Conservation (phyloP, 768 basidiomycete species). For the Amanita fuliginea region DNA sequence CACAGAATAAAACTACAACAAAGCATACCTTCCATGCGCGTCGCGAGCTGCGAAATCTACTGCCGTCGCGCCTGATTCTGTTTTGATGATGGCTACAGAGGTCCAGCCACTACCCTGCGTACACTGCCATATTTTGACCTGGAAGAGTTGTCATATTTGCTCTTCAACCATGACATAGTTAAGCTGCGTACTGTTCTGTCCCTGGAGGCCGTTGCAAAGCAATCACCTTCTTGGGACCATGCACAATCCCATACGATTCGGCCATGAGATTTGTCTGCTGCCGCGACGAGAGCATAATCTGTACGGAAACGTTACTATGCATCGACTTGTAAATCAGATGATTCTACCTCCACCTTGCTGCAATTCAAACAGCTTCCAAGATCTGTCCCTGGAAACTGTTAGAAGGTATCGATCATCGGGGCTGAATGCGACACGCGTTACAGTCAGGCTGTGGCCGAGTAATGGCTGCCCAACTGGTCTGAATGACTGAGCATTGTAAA, state of each 20-base stretch:
- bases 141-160: not conserved
- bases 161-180: not conserved
- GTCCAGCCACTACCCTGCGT: constrained; percentile 39
- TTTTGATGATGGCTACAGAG: constrained; percentile 48
- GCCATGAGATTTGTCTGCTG: constrained; percentile 69
- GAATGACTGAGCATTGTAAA: constrained; percentile 68
- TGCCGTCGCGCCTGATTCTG: constrained; percentile 73
- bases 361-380: constrained; percentile 74
- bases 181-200: constrained; percentile 74
- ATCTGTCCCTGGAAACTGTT: constrained; percentile 84
- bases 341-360: constrained; percentile 30
- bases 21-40: constrained; percentile 25
- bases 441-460: constrained; percentile 77
- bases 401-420: constrained; percentile 70
- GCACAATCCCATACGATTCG: constrained; percentile 95
- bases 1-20: not conserved
- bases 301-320: not conserved
- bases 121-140: constrained; percentile 81
- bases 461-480: constrained; percentile 63
- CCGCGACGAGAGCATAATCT: constrained; percentile 55
- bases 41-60: constrained; percentile 43
- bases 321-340: not conserved
- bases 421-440: constrained; percentile 87
- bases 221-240: constrained; percentile 66
- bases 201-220: constrained; percentile 89